Evolutionary conservation across 179 eudicot species (phyloP), one percentile per base, ranked within the genome.

Genomic region (Camellia oleifera): DNA sequence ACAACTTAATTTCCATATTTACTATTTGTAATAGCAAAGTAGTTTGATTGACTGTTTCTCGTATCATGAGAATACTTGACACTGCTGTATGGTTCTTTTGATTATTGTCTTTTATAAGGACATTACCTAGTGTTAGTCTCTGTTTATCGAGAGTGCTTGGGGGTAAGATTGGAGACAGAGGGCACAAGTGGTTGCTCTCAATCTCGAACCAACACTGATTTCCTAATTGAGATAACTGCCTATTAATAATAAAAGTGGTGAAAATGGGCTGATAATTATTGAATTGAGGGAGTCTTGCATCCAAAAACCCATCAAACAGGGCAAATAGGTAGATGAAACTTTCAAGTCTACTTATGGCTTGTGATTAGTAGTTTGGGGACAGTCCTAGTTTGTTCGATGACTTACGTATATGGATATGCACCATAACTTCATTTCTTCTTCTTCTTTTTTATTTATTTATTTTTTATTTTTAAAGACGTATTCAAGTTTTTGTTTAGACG

Each of bases 51-150:
- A 26, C 20, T 13, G 7, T 45, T n/a, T 18, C 44, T 76, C 0
- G 48, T 15, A 62, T 12, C 74, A 63, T 46, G 23, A 32, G 58
- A 46, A 10, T 48, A 20, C 46, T 48, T 23, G 42, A 44, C 26
- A n/a, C 42, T 60, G 12, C 44, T 52, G 23, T 72, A 8, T 46
- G 68, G 68, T 61, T 75, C 68, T 61, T 75, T 75, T 44, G 17
- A 18, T 40, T 75, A 61, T 62, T 20, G 23, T 53, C 68, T 60
- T 75, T 17, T 40, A 11, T 12, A 17, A 44, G 15, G 60, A 13
- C 15, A 56, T 56, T 56, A 10, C 13, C 71, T 7, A 32, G 71
- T 13, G 17, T 64, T 64, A 32, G 20, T 44, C 53, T 20, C 72
- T 42, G 11, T 69, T 14, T 42, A 45, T 69, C 9, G 46, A 66